Base-by-base conservation (phyloP, 2,329 filamentous ascomycete species). In the Fusarium hostae region DNA sequence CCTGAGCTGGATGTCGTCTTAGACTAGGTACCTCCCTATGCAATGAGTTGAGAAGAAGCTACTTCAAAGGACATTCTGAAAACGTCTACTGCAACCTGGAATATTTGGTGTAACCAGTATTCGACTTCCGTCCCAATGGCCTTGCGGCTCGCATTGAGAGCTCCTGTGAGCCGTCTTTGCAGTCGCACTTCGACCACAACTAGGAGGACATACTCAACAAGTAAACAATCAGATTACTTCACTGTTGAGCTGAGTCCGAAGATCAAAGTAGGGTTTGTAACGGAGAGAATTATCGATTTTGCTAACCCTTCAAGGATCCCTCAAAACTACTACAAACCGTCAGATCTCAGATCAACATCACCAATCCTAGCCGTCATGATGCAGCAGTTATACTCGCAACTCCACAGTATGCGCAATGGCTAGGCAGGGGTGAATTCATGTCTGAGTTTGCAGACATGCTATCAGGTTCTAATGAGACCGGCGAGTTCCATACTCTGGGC, bases 361-460 rank as follows among this genome's bases (percentile, higher is more conserved):
- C 73, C 37, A 82, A 81, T 32, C 68, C 76, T 30, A 52, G 66
- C n/a, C 64, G 64, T 15, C 79, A 81, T 43, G 72, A 86, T 69
- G 84, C 83, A 10, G 83, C 84, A 20, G 82, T 88, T 26, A 79
- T 90, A 22, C 79, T 90, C 13, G 83, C 83, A 22, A 88, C 87
- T 24, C 83, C 82, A 28, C 76, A 82, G 20, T 83, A 87, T 57
- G 82, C 85, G n/a, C 78, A 79, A 15, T 85, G 84, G 79, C 76
- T 89, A 6, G 82, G 85, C 12, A 82, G 88, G 61, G 73, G 79
- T 30, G 70, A 50, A 0, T 84, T 87, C 65, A 82, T 86, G 76
- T 48, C 55, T 18, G 75, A 81, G 9, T 81, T 88, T 54, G 82
- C 84, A 15, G 76, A 80, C 13, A 82, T 86, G 77, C 79, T 89